Evolutionary conservation across 2,329 filamentous ascomycete genomes (phyloP).

Genomic region (Diatrype stigma): DNA sequence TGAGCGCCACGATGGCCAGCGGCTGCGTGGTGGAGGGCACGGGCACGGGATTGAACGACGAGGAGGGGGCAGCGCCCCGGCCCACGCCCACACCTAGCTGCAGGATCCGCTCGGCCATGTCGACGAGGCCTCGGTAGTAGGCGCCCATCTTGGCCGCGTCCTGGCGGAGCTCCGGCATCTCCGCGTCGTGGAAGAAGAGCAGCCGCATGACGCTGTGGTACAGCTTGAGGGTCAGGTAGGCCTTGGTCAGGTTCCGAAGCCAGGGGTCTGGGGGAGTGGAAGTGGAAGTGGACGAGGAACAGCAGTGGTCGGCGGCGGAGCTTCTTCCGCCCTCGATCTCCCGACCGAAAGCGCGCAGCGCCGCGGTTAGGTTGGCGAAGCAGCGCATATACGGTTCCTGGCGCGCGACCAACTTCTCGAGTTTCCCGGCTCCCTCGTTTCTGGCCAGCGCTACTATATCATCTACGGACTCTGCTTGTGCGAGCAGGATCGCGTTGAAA

Average conservation of each 20-base stretch:
- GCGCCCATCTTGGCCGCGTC: background rate
- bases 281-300: no score
- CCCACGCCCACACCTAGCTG: background rate
- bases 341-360: background rate
- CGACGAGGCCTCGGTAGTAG: background rate
- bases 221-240: background rate
- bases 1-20: conserved; percentile 6
- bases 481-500: conserved; percentile 3
- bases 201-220: background rate
- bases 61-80: no score
- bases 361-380: background rate
- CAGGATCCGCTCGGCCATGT: conserved; percentile 2
- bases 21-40: conserved; percentile 1
- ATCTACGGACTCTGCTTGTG: background rate
- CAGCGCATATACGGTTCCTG: background rate
- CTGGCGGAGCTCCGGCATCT: background rate
- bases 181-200: background rate
- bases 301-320: no score
- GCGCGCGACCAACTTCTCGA: background rate
- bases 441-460: background rate
- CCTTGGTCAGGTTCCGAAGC: background rate
- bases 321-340: background rate
- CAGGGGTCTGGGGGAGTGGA: background rate
- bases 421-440: no score
- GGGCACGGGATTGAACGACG: background rate